phyloP scores from a whole-genome alignment of 2,329 filamentous ascomycete species.

The Fusarium annulatum region DNA sequence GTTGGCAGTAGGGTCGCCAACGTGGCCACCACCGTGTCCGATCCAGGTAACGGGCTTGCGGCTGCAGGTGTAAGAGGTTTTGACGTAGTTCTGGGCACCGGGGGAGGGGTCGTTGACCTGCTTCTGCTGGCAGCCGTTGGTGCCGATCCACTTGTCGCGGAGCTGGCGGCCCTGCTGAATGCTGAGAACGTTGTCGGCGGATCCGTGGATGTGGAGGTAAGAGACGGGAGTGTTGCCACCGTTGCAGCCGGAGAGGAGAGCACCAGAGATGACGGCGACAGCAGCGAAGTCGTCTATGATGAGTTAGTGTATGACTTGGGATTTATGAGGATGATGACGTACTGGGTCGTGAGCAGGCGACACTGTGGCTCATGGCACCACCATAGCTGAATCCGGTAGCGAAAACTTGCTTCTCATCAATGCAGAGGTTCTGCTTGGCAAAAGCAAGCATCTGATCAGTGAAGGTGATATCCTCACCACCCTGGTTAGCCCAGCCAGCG shows the following conservation, averaged over 20 bases:
- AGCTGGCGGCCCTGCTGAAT: constrained; percentile 50
- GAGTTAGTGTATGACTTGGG: not conserved
- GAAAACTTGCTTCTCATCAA: constrained; percentile 56
- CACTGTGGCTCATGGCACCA: constrained; percentile 54
- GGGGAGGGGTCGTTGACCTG: constrained; percentile 36
- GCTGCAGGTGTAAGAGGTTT: constrained; percentile 45
- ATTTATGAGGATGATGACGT: not conserved
- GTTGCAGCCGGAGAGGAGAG: constrained; percentile 49
- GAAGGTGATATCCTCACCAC: constrained; percentile 56
- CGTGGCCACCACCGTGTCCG: constrained; percentile 43
- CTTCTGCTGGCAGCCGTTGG: constrained; percentile 51
- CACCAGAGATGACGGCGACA: constrained; percentile 51
- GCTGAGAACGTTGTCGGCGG: constrained; percentile 50
- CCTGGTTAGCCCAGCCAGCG: constrained; percentile 55
- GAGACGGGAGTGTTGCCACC: constrained; percentile 54
- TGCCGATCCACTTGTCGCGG: constrained; percentile 52
- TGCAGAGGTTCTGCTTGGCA: constrained; percentile 54
- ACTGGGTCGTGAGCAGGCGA: constrained; percentile 55
- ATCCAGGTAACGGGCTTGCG: constrained; percentile 48
- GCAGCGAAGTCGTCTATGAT: constrained; percentile 48
- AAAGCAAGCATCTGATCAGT: constrained; percentile 52
- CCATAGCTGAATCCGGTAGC: constrained; percentile 59
- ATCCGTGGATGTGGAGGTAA: constrained; percentile 55
- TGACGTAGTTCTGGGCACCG: constrained; percentile 35
- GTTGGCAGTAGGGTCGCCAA: constrained; percentile 35